A percentile compares a stretch with the other conserved stretches of the same genome.
These are phyloP conservation scores for Ceratocystis albifundus DNA, from an alignment of 2,329 filamentous ascomycete species.

Conservation along the genomic window DNA sequence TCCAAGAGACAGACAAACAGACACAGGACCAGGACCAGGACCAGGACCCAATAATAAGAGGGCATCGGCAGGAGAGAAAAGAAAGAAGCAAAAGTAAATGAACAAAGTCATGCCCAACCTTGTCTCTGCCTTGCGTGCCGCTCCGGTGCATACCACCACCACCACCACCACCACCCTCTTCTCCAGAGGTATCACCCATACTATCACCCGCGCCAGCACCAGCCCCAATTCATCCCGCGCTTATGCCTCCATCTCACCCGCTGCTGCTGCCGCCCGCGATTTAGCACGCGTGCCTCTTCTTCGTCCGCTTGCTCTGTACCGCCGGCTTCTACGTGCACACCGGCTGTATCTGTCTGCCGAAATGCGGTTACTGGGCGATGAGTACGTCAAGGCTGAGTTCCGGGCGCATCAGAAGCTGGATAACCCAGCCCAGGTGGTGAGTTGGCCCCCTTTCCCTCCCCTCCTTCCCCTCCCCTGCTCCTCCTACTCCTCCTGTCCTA, in stretches of 20 bases:
- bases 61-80: background rate
- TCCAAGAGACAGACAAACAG: too few species aligned
- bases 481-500: too few species aligned
- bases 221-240: background rate
- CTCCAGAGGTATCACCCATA: too few species aligned
- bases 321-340: conserved; percentile 75
- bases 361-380: conserved; percentile 72
- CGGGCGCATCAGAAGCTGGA: conserved; percentile 71
- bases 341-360: conserved; percentile 63
- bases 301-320: conserved; percentile 80
- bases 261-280: conserved; percentile 27
- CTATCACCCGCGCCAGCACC: background rate
- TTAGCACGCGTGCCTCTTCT: conserved; percentile 54
- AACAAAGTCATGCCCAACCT: background rate
- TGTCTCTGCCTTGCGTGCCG: background rate
- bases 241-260: conserved; percentile 8
- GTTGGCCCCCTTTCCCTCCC: conserved; percentile 27
- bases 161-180: too few species aligned
- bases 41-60: background rate
- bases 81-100: background rate
- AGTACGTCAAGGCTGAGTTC: conserved; percentile 90
- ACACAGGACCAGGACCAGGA: too few species aligned
- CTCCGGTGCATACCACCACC: background rate
- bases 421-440: conserved; percentile 81
- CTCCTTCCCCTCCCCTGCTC: too few species aligned